Conservation (phyloP, 345 rosid species). For the sweet orange (Citrus sinensis) region DVS_A1.0 CM039166.1:958501-959000, state of each 20-base stretch:
- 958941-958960: too few relatives aligned
- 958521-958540: slow-evolving; percentile 42
- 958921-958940: too few relatives aligned
- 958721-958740: slow-evolving; percentile 80
- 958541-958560: neutral
- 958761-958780: slow-evolving; percentile 83
- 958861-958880: too few relatives aligned
- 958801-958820: slow-evolving; percentile 76
- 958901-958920: too few relatives aligned
- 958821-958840: slow-evolving; percentile 7
- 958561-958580: neutral
- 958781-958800: slow-evolving; percentile 67
- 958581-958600: neutral
- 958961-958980: too few relatives aligned
- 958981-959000: too few relatives aligned
- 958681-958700: slow-evolving; percentile 59
- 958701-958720: slow-evolving; percentile 85
- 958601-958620: too few relatives aligned
- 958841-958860: too few relatives aligned
- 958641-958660: neutral
- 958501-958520: slow-evolving; percentile 88
- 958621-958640: neutral
- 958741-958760: slow-evolving; percentile 73
- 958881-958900: too few relatives aligned
- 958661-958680: neutral